Evolutionary conservation across 2,329 filamentous ascomycete genomes (phyloP).

Genomic region (Ophiobolus disseminans): DNA sequence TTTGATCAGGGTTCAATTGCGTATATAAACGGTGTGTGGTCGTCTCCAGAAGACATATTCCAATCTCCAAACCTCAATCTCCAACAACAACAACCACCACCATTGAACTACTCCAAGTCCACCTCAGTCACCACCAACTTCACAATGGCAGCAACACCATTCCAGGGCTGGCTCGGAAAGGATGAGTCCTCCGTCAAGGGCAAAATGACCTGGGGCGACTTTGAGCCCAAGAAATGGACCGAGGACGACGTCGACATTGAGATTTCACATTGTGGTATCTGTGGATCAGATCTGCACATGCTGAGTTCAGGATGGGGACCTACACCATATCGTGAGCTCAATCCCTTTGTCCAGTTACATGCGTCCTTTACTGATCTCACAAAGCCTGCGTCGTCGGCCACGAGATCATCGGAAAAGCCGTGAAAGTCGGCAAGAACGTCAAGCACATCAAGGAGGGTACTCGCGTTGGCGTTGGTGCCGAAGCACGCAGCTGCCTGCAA

Average conservation of each 20-base stretch:
- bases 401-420: constrained; percentile 51
- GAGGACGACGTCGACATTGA: constrained; percentile 68
- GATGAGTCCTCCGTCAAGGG: constrained; percentile 58
- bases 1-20: neutral
- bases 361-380: constrained; percentile 24
- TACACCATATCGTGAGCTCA: constrained; percentile 29
- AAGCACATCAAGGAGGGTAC: constrained; percentile 66
- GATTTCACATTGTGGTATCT: constrained; percentile 51
- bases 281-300: constrained; percentile 45
- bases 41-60: neutral
- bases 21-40: neutral
- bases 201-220: constrained; percentile 62
- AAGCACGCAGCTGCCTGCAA: constrained; percentile 55
- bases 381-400: constrained; percentile 53
- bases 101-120: neutral
- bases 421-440: constrained; percentile 53
- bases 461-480: constrained; percentile 61
- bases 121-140: neutral
- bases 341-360: neutral
- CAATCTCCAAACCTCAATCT: neutral
- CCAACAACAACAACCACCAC: neutral
- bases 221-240: constrained; percentile 57
- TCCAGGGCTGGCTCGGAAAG: constrained; percentile 64
- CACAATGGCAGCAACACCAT: constrained; percentile 40
- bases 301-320: constrained; percentile 48